Base-by-base conservation (phyloP, 768 basidiomycete species). In the Suillus cothurnatus region DNA sequence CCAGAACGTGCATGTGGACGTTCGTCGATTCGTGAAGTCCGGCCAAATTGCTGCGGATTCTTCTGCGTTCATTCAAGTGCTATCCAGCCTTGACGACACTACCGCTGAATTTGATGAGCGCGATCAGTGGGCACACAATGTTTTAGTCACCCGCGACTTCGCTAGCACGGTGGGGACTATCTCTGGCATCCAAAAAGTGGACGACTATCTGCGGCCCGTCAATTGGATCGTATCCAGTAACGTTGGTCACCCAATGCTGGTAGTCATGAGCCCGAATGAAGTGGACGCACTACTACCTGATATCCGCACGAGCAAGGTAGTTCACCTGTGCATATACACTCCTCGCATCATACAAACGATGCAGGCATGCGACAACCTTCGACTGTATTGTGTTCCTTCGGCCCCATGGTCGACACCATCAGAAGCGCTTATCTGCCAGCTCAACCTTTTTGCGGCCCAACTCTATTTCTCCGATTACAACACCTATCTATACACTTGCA, bases 221-320 rank as follows among this genome's bases (percentile, higher is more conserved):
- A 67, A 66, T 31, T 77, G 77, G 76, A 60, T 77, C n/a, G 49
- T 72, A n/a, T 74, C 75, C 2, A 58, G 61, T 28, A 32, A 65
- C 32, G 26, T 28, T 7, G 47, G 31, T 6, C 15, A 12, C 7
- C 58, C 61, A 1, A 61, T 49, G 2, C 69, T 83, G 9, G 73
- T 85, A 38, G 64, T 81, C 26, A 57, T 83, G 68, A 86, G 85
- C 71, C 79, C 79, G 8, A 72, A 47, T 62, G 83, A 85, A 69
- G 80, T 69, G 43, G 73, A 84, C 53, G 63, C 55, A 49, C 71
- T 83, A 31, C 71, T 84, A 5, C 73, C 79, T 69, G 21, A 32
- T 0, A 81, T 85, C 63, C 78, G 73, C 26, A 39, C 47, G 36
- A 74, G 74, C 69, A 64, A 68, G 9, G 31, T 68, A 7, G 78